These are phyloP conservation scores for Striga hermonthica DNA, from an alignment of 305 asterid genomes.

Conservation along the genomic window DNA sequence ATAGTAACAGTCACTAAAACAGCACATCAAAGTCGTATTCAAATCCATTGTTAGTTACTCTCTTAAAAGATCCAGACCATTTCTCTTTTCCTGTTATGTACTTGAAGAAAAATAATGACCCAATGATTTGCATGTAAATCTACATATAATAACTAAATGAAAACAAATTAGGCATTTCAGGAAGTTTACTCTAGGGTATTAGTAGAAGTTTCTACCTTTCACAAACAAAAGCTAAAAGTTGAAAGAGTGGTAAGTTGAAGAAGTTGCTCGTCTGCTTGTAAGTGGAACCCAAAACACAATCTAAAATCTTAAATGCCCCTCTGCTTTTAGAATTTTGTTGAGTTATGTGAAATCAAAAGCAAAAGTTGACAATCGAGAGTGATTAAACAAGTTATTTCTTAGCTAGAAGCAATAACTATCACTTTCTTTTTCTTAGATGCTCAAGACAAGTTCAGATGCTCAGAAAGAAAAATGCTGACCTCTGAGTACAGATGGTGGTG, in stretches of 20 bases:
- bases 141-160: too few relatives aligned
- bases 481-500: slow-evolving; percentile 74
- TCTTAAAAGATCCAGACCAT: background rate
- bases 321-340: background rate
- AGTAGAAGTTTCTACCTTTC: background rate
- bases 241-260: background rate
- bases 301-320: background rate
- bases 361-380: background rate
- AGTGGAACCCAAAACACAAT: background rate
- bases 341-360: background rate
- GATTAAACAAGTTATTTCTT: background rate
- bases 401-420: background rate
- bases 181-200: background rate
- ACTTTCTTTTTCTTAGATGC: background rate
- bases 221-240: background rate
- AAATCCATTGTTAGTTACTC: background rate
- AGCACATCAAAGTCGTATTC: background rate
- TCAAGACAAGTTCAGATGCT: background rate
- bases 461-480: slow-evolving; percentile 41
- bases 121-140: background rate
- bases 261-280: background rate
- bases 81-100: background rate
- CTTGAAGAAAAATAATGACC: background rate
- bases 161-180: background rate
- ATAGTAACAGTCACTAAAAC: background rate